Evolutionary conservation across 129 eudicot genomes (phyloP).

Genomic region (Tagetes patula): DNA sequence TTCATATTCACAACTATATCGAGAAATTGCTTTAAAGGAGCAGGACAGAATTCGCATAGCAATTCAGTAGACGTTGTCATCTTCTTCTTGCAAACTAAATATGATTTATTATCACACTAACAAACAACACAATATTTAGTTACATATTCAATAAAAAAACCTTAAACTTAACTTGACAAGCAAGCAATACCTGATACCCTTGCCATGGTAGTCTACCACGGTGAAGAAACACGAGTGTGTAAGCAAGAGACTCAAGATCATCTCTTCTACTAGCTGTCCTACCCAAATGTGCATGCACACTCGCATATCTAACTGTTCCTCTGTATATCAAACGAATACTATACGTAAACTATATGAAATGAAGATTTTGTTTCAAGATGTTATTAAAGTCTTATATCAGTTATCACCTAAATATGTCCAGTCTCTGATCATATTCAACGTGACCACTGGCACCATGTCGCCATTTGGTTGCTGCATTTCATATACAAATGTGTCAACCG

Average conservation of each 20-base stretch:
- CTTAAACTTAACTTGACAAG: background rate
- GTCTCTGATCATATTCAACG: slow-evolving; percentile 74
- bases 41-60: slow-evolving; percentile 64
- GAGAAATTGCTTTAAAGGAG: slow-evolving; percentile 64
- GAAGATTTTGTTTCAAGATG: background rate
- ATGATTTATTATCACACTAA: slow-evolving; percentile 81
- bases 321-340: slow-evolving; percentile 24
- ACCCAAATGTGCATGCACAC: slow-evolving; percentile 82
- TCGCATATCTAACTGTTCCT: slow-evolving; percentile 72
- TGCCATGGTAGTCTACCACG: slow-evolving; percentile 92
- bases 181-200: slow-evolving; percentile 68
- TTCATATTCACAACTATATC: slow-evolving; percentile 75
- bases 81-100: slow-evolving; percentile 78
- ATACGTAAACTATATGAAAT: background rate
- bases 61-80: slow-evolving; percentile 73
- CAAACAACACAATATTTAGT: background rate
- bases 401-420: slow-evolving; percentile 63
- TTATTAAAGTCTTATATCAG: background rate
- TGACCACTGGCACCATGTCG: slow-evolving; percentile 51
- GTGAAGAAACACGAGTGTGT: slow-evolving; percentile 76
- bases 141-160: background rate
- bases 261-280: slow-evolving; percentile 81
- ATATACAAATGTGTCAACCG: background rate
- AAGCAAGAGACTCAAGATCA: slow-evolving; percentile 80
- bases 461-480: slow-evolving; percentile 73